Percentiles rank a stretch among this genome's conserved stretches.
Conservation (phyloP, 371 early-diverging fungal species). For the Mucor circinelloides region DNA sequence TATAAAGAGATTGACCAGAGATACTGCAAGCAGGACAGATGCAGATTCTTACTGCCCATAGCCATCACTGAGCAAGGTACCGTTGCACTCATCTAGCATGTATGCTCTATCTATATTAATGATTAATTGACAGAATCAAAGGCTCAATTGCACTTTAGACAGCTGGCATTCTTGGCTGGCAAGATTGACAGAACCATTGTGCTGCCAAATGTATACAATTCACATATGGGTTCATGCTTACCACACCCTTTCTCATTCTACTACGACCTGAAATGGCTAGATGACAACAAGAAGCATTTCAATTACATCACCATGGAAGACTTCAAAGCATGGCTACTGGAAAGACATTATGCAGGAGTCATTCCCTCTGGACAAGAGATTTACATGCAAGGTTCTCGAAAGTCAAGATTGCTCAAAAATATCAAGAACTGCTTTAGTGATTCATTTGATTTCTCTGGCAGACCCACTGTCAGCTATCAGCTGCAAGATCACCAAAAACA, state of each 20-base stretch:
- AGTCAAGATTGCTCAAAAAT: constrained; percentile 14
- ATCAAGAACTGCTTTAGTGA: constrained; percentile 25
- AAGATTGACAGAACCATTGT: constrained; percentile 34
- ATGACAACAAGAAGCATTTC: constrained; percentile 20
- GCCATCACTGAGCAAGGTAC: constrained; percentile 48
- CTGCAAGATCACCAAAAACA: constrained; percentile 23
- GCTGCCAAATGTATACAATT: constrained; percentile 34
- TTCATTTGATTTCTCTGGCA: constrained; percentile 20
- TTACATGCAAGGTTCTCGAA: constrained; percentile 23
- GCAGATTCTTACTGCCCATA: constrained; percentile 35
- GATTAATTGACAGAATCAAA: constrained; percentile 37
- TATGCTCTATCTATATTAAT: background rate
- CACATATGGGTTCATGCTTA: constrained; percentile 35
- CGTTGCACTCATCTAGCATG: background rate
- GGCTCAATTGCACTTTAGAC: constrained; percentile 42
- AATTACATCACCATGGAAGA: constrained; percentile 35
- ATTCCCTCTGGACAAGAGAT: constrained; percentile 43
- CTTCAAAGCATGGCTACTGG: constrained; percentile 31
- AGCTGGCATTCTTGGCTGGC: constrained; percentile 36
- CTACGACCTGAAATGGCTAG: constrained; percentile 29
- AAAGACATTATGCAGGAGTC: constrained; percentile 14
- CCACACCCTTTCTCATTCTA: constrained; percentile 32
- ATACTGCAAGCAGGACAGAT: constrained; percentile 35
- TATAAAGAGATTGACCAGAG: constrained; percentile 33
- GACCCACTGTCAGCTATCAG: constrained; percentile 33